These are phyloP conservation scores for Striga asiatica DNA, from an alignment of 257 asterid genomes.

Conservation along the genomic window DNA sequence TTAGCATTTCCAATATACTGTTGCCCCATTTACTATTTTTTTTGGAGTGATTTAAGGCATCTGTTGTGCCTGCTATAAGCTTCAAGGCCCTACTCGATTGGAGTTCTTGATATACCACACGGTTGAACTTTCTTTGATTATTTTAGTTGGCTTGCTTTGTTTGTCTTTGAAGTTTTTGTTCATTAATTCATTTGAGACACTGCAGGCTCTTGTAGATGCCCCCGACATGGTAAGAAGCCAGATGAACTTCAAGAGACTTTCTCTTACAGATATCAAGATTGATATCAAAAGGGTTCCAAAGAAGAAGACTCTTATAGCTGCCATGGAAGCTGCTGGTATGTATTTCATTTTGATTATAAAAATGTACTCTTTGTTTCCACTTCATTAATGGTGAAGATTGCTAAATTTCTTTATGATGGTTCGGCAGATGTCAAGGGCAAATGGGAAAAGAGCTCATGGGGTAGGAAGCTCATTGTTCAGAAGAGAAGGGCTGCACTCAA, in stretches of 20 bases:
- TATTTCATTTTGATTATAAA: not conserved
- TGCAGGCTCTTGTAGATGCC: constrained; percentile 84
- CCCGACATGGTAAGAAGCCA: constrained; percentile 92
- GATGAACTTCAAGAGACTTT: constrained; percentile 87
- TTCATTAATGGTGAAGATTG: not conserved
- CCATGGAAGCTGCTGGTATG: constrained; percentile 93
- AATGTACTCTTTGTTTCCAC: not conserved
- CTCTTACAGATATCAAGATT: constrained; percentile 75
- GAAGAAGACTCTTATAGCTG: constrained; percentile 79
- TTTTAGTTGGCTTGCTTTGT: too few species aligned
- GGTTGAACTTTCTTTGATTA: too few species aligned
- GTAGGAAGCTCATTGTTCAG: constrained; percentile 88
- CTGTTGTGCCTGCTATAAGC: too few species aligned
- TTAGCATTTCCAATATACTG: too few species aligned
- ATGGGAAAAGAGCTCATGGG: constrained; percentile 96
- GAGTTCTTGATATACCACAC: too few species aligned
- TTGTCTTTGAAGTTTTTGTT: not conserved
- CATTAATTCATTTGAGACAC: not conserved
- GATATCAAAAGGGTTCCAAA: constrained; percentile 84
- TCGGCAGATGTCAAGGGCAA: constrained; percentile 71
- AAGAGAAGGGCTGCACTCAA: constrained; percentile 70
- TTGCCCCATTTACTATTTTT: too few species aligned
- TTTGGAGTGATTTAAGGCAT: too few species aligned
- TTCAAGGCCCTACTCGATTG: too few species aligned
- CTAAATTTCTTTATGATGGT: not conserved